phyloP scores from a whole-genome alignment of 1,284 basidiomycete species.

The Sporisorium exsertum region DNA sequence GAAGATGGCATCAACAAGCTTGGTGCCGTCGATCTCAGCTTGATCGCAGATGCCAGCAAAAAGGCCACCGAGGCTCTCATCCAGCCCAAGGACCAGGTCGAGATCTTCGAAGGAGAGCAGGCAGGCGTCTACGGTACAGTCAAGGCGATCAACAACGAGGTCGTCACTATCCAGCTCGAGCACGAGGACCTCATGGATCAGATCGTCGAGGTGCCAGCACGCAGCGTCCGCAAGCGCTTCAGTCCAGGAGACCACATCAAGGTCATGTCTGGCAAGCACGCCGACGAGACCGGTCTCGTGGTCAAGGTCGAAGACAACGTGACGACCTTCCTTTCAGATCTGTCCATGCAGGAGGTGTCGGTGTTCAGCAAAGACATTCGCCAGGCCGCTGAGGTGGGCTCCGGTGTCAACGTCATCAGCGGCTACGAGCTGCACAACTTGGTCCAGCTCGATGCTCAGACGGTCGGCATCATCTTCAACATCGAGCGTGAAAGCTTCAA shows the following conservation, averaged over 20 bases:
- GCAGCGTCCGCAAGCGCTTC: slow-evolving; percentile 92
- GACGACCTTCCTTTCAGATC: slow-evolving; percentile 96
- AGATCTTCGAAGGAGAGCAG: slow-evolving; percentile 97
- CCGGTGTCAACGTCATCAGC: slow-evolving; percentile 86
- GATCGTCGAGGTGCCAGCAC: slow-evolving; percentile 83
- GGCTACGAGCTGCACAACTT: slow-evolving; percentile 96
- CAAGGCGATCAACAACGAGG: slow-evolving; percentile 86
- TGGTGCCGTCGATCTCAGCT: slow-evolving; percentile 77
- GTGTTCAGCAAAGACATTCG: slow-evolving; percentile 98
- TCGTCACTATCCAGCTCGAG: slow-evolving; percentile 81
- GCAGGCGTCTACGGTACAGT: slow-evolving; percentile 91
- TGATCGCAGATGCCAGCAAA: slow-evolving; percentile 87
- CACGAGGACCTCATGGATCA: slow-evolving; percentile 86
- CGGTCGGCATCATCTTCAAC: slow-evolving; percentile 96
- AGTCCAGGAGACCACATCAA: slow-evolving; percentile 98
- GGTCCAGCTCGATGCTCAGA: slow-evolving; percentile 92
- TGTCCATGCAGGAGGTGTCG: slow-evolving; percentile 94
- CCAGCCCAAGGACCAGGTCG: slow-evolving; percentile 97
- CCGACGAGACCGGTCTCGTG: slow-evolving; percentile 94
- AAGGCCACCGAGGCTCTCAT: slow-evolving; percentile 88
- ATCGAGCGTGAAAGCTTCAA: slow-evolving; percentile 95
- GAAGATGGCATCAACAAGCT: slow-evolving; percentile 56
- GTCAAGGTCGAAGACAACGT: slow-evolving; percentile 84
- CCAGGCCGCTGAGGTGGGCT: slow-evolving; percentile 95
- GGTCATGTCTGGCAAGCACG: slow-evolving; percentile 94